Percentiles rank a stretch among this genome's conserved stretches.
phyloP scores from a whole-genome alignment of 208 protist genomes.

The Leishmania tarentolae region DNA sequence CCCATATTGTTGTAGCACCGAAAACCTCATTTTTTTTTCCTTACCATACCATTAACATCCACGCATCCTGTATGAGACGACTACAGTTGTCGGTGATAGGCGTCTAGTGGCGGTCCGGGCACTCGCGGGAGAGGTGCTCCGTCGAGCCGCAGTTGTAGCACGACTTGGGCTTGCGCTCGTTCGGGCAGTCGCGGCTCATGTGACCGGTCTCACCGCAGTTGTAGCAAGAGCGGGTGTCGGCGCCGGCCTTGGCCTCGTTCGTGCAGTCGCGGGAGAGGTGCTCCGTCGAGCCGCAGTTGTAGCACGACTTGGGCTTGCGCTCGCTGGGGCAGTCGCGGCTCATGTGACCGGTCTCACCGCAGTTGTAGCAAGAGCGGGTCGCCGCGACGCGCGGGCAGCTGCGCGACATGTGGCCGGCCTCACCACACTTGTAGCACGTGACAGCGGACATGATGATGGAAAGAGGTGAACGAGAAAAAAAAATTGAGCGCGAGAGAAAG shows the following conservation, averaged over 20 bases:
- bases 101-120: slow-evolving; percentile 50
- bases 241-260: slow-evolving; percentile 46
- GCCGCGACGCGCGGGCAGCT: slow-evolving; percentile 46
- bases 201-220: slow-evolving; percentile 68
- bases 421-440: slow-evolving; percentile 72
- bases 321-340: slow-evolving; percentile 68
- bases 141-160: slow-evolving; percentile 82
- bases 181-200: slow-evolving; percentile 75
- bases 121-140: slow-evolving; percentile 78
- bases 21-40: neutral
- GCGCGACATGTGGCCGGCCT: slow-evolving; percentile 62
- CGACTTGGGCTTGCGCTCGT: slow-evolving; percentile 40
- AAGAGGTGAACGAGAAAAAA: neutral
- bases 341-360: slow-evolving; percentile 60
- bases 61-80: neutral
- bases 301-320: slow-evolving; percentile 54
- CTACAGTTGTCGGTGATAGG: neutral
- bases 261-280: slow-evolving; percentile 73
- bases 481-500: neutral
- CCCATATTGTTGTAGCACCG: neutral
- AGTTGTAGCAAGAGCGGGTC: slow-evolving; percentile 65
- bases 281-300: slow-evolving; percentile 77
- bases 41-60: neutral
- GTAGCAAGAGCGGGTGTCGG: slow-evolving; percentile 70
- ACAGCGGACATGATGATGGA: slow-evolving; percentile 40